Evolutionary conservation across 2,329 filamentous ascomycete genomes (phyloP).

Genomic region (Fusarium sp.): DNA sequence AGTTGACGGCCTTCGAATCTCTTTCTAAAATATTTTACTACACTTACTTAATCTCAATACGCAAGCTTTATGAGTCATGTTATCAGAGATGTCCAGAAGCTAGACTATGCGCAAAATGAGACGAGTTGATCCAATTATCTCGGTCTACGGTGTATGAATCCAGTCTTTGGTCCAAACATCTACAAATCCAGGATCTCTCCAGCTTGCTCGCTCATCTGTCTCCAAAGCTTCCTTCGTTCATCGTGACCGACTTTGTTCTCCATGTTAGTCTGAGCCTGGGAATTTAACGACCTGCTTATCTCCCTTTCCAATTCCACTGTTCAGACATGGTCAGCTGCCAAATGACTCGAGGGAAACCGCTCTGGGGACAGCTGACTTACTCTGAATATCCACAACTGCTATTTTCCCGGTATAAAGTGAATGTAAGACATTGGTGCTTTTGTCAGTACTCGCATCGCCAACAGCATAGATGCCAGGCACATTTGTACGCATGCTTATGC

Average conservation of each 20-base stretch:
- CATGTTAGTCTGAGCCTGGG: not conserved
- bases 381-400: not conserved
- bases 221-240: not conserved
- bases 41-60: too few species aligned
- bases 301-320: not conserved
- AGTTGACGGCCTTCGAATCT: too few species aligned
- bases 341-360: not conserved
- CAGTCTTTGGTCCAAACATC: fast-evolving
- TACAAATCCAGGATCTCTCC: not conserved
- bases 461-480: not conserved
- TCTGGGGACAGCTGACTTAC: not conserved
- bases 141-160: not conserved
- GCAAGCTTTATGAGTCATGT: too few species aligned
- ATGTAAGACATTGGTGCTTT: not conserved
- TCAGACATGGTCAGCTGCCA: not conserved
- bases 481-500: not conserved
- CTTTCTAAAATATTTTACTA: too few species aligned
- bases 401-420: not conserved
- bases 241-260: not conserved
- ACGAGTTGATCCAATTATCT: not conserved
- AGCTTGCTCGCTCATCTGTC: not conserved
- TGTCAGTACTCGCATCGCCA: not conserved
- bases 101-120: not conserved
- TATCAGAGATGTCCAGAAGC: too few species aligned
- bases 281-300: not conserved